Base-by-base conservation (phyloP, 495 filamentous ascomycete genomes). In the Trichoderma parareesei region DNA sequence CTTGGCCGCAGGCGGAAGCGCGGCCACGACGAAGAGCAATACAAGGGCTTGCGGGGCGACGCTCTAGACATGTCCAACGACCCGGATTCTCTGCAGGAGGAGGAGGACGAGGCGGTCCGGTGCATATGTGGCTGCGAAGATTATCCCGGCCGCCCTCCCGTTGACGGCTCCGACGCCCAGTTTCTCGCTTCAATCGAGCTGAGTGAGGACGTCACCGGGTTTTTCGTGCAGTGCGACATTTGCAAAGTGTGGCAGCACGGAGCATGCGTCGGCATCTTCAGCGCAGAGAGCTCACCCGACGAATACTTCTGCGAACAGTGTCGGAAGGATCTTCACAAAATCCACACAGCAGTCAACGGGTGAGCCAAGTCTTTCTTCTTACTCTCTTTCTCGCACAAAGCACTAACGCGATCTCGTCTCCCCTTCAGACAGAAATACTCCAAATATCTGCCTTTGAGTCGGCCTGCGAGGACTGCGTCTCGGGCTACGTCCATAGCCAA, bases 171-270 rank as follows among this genome's bases (percentile, higher is more conserved):
- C 64, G 81, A 84, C 65, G 77, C 83, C 38, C 76, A 84, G 63
- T 75, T 77, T 27, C 79, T 86, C 66, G 84, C 87, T 67, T 79
- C 85, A 63, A 89, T 92, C 70, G 79, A 87, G 61, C 76, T 91
- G 60, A 84, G 87, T 38, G 93, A 98, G 70, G 93, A 97, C 59
- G 80, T 90, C 60, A 93, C 94, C 44, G 92, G 93, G 16, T 88
- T 98, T 75, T 99, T 96, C 74, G 93, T 99, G 66, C 94, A 98
- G 79, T 99, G 94, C 84, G 94, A 99, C 75, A 80, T 85, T 60
- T 99, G 94, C 78, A 95, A 97, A 74, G 94, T 97, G 64, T 99
- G 94, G 94, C 94, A 99, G 72, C 94, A 99, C 71, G 95, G 94
- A 72, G 92, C 91, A 65, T 99, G 94, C 76, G 95, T 99, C 61